Base-by-base conservation (phyloP, 257 asterid species). In the Thymus mandschuricus region DNA sequence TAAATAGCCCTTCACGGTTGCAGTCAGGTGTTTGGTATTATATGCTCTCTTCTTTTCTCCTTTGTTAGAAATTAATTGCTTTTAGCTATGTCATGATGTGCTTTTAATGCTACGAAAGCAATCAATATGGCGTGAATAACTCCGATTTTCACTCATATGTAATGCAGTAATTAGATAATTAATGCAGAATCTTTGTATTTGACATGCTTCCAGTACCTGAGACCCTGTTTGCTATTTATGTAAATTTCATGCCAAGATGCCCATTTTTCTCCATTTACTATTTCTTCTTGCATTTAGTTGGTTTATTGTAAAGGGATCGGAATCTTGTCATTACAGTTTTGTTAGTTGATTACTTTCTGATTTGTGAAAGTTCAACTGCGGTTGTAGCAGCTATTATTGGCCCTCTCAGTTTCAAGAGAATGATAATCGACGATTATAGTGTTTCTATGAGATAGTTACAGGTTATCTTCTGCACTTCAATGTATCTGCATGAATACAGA, bases 81-180 rank as follows among this genome's bases (percentile, higher is more conserved):
- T 21, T 55, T 68, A 12, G 57, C 77, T 60, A 33, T 61, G 67
- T 67, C 50, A 27, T 69, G 65, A 48, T 72, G 51, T 27, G 73
- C 48, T 64, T 63, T 71, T 30, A 63, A 52, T 66, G 7, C 60
- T 67, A 35, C 41, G 33, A 34, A 49, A 31, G 60, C 46, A 63
- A 68, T 81, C 76, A 50, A 78, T 62, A 64, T 67, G 79, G 81
- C 78, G 69, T 81, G 78, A 60, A 60, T 48, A 41, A 3, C 28
- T 9, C 33, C 13, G 28, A 34, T 77, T 70, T 55, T 50, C 13
- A 21, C 29, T 56, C 72, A 21, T 55, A 56, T 80, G 74, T 45
- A 33, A 21, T 71, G 64, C 38, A 70, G 48, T 74, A 31, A 58
- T 50, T 66, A 56, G 21, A 55, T 33, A 61, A 34, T 75, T 55